Conservation (phyloP, 1,284 basidiomycete genomes). For the Tylopilus orsonianus region DNA sequence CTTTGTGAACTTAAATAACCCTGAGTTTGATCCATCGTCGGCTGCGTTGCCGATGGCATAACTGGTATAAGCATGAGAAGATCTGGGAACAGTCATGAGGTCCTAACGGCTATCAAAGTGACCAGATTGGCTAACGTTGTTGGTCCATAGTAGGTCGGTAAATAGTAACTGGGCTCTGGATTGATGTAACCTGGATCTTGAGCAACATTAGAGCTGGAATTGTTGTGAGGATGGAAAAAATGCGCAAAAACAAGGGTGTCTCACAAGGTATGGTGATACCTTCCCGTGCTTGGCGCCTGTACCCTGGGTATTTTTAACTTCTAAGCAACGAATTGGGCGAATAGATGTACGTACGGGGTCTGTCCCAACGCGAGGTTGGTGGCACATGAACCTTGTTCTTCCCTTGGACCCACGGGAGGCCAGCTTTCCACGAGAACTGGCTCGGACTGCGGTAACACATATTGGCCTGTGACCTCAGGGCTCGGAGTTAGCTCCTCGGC, state of each 20-base stretch:
- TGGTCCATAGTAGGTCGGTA: slow-evolving; percentile 10
- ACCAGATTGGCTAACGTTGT: slow-evolving; percentile 15
- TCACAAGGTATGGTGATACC: slow-evolving; percentile 19
- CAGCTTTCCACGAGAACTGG: slow-evolving; percentile 1
- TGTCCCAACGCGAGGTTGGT: slow-evolving; percentile 1
- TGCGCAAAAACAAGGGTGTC: slow-evolving; percentile 1
- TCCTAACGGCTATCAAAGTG: not conserved
- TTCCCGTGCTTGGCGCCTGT: slow-evolving; percentile 1
- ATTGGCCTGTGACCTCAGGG: slow-evolving; percentile 2
- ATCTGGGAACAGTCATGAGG: slow-evolving; percentile 13
- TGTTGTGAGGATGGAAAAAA: not conserved
- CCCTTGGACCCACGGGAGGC: slow-evolving; percentile 2
- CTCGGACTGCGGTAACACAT: slow-evolving; percentile 11
- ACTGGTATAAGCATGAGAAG: slow-evolving; percentile 4
- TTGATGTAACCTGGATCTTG: slow-evolving; percentile 6
- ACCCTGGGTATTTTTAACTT: slow-evolving; percentile 8
- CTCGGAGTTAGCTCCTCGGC: slow-evolving; percentile 3
- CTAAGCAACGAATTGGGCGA: not conserved
- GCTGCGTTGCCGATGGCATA: slow-evolving; percentile 2
- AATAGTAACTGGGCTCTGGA: slow-evolving; percentile 3
- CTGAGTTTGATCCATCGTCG: slow-evolving; percentile 8
- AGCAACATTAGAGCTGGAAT: slow-evolving; percentile 10
- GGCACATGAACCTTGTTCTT: slow-evolving; percentile 7
- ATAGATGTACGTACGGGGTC: slow-evolving; percentile 16
- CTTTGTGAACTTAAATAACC: slow-evolving; percentile 18